Conservation (phyloP, 495 filamentous ascomycete species). For the Delitschia confertaspora region DNA sequence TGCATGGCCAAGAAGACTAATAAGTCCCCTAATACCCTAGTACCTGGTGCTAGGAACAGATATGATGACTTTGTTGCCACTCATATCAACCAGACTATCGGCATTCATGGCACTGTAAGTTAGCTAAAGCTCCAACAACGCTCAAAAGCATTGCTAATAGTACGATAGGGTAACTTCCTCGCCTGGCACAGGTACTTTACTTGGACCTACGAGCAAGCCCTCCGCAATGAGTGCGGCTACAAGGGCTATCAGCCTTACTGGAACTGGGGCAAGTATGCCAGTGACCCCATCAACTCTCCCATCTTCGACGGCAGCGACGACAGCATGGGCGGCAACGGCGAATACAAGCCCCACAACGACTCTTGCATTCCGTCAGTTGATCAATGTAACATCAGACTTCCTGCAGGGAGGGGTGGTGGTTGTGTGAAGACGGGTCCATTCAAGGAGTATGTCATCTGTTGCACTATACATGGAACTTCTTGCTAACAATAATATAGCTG, state of each 20-base stretch:
- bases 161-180: constrained; percentile 49
- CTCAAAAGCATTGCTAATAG: constrained; percentile 6
- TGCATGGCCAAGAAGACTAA: constrained; percentile 51
- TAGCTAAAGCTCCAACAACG: too few species aligned
- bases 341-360: constrained; percentile 26
- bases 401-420: constrained; percentile 29
- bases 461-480: neutral
- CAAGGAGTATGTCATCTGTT: constrained; percentile 22
- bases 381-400: constrained; percentile 25
- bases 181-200: constrained; percentile 65
- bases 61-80: constrained; percentile 65
- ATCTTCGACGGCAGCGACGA: constrained; percentile 42
- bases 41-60: constrained; percentile 45
- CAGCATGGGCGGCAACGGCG: constrained; percentile 44
- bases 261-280: constrained; percentile 42
- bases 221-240: constrained; percentile 64
- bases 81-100: constrained; percentile 55
- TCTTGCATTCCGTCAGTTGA: constrained; percentile 19
- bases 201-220: constrained; percentile 54
- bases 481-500: constrained; percentile 11
- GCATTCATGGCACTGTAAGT: constrained; percentile 52
- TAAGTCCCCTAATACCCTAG: constrained; percentile 36
- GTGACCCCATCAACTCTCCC: constrained; percentile 35
- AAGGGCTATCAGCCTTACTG: constrained; percentile 50
- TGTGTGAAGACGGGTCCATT: constrained; percentile 33